Evolutionary conservation across 2,329 filamentous ascomycete genomes (phyloP), one percentile per base, ranked within the genome.

Genomic region (Fusarium luffae): DNA sequence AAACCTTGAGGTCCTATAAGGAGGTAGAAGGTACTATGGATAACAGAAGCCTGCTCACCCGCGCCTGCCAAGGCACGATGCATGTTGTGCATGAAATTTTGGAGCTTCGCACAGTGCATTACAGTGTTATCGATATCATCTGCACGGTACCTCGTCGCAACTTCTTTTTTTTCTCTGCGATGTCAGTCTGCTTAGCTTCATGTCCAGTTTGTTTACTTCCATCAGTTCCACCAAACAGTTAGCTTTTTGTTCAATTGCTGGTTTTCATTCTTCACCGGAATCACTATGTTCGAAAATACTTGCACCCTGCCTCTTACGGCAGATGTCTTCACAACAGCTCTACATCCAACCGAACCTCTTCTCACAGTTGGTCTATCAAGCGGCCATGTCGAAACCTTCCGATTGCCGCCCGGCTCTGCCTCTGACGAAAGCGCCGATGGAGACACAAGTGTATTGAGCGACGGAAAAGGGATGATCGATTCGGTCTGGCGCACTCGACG

Each of bases 251-350:
- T n/a, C 34, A 37, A 37, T 37, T n/a, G 10, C 10, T 37, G 34
- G 18, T n/a, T 37, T 37, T 14, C 37, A 43, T 23, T 14, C 3
- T 54, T 28, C n/a, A 13, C 7, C 19, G 11, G 10, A 37, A 46
- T 23, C n/a, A 25, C 23, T 75, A 97, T 97, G 93, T 93, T 97
- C 77, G 94, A 98, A 80, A 97, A 93, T 70, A 87, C 97, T 70
- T 98, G 95, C 85, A 93, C 92, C 27, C 88, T 98, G 47, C 94
- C 94, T 68, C 89, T 98, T 48, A 88, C 88, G 61, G 88, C 92
- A 60, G 96, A 98, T 77, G 85, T 99, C 75, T 98, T 99, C 82
- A 82, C 93, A 3, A 94, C 97, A 80, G 92, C 91, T 14, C 84
- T 97, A 21, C 96, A 99, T 78, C 94, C 96, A 2, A 88, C 86